Evolutionary conservation across 495 filamentous ascomycete species (phyloP).

Genomic region (Chaetomium cochliodes): DNA sequence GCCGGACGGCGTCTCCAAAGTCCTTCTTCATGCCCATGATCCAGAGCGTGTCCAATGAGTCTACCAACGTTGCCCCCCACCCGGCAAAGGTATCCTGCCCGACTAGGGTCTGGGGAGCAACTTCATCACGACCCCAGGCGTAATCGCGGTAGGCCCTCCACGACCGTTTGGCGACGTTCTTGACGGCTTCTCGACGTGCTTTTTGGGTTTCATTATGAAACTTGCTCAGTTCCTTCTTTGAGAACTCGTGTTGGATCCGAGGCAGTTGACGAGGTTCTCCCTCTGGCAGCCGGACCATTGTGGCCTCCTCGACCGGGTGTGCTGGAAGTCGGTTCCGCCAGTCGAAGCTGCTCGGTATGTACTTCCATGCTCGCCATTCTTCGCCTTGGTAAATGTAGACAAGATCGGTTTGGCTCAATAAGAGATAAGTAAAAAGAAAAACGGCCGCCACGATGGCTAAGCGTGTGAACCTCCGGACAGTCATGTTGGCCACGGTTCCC

Average conservation of each 20-base stretch:
- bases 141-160: slow-evolving; percentile 73
- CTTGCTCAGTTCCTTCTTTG: slow-evolving; percentile 34
- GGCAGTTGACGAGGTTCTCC: slow-evolving; percentile 39
- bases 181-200: slow-evolving; percentile 48
- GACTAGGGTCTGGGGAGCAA: slow-evolving; percentile 59
- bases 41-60: slow-evolving; percentile 83
- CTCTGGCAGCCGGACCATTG: slow-evolving; percentile 34
- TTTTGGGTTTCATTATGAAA: slow-evolving; percentile 33
- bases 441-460: slow-evolving; percentile 27
- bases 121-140: slow-evolving; percentile 77
- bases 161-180: slow-evolving; percentile 62
- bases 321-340: slow-evolving; percentile 41
- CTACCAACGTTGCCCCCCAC: slow-evolving; percentile 87
- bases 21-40: slow-evolving; percentile 84
- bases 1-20: slow-evolving; percentile 71
- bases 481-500: slow-evolving; percentile 30
- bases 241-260: slow-evolving; percentile 43
- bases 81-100: slow-evolving; percentile 68
- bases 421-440: slow-evolving; percentile 27
- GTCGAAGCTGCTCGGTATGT: slow-evolving; percentile 42
- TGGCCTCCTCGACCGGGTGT: slow-evolving; percentile 37
- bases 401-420: slow-evolving; percentile 9
- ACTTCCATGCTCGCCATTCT: slow-evolving; percentile 24
- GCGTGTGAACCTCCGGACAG: slow-evolving; percentile 31
- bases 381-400: background rate